Base-by-base conservation (phyloP, 202 grass and related monocot genomes). In the Bolboschoenoplectus hybrid region DNA sequence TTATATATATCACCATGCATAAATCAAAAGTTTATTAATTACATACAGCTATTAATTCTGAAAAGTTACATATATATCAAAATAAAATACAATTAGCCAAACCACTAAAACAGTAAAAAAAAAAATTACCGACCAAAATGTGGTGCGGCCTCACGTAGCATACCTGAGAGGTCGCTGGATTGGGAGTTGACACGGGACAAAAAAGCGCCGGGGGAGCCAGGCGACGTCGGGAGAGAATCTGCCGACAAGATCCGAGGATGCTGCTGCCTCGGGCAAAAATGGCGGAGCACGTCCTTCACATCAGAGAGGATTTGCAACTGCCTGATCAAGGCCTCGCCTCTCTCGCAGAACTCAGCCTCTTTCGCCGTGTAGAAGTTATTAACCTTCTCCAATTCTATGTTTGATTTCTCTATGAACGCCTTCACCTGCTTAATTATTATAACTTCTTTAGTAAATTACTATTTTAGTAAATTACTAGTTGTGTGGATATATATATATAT, bases 261-360 rank as follows among this genome's bases (percentile, higher is more conserved):
- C 8, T 49, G 60, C 5, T 82, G 61, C 40, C 63, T 82, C 61
- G 66, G 80, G n/a, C 44, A 46, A 45, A 82, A 82, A 13, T 35
- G 13, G 1, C 50, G n/a, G 40, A 82, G 16, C 6, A 82, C 63
- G 66, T 82, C 89, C 85, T 85, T 94, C 43, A 98, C 90, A 53
- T 98, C 91, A 34, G 89, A 38, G 20, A 98, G 96, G 75, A 98
- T 98, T 66, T 92, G 88, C 82, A 96, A 87, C 90, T 98, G 96
- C 53, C 89, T 87, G 75, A 88, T 90, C 62, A 98, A 89, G 0
- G 89, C 90, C 74, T 90, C 96, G 1, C 89, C 83, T 16, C 96
- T 88, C 63, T 94, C 93, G 34, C 90, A 36, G 82, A 94, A 98
- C 89, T 98, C 93, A 40, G 62, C 66, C 86, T 98, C 91, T 87